Conservation (phyloP, 352 stramenopile species). For the Vaucheria bursata region DNA sequence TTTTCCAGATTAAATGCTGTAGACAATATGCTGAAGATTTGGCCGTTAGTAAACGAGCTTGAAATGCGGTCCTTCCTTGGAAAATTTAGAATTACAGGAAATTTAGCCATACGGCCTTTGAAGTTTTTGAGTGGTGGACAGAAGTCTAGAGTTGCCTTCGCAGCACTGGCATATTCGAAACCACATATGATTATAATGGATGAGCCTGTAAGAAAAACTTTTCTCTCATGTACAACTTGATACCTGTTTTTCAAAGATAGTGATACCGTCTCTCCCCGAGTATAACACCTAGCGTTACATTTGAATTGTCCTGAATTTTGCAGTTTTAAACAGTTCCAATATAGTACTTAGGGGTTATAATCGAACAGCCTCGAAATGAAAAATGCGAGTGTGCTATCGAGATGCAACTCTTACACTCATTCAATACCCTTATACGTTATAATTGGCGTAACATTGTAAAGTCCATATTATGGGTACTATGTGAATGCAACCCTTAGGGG, state of each 20-base stretch:
- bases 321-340: too few species aligned
- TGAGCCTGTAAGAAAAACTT: conserved; percentile 46
- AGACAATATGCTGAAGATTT: conserved; percentile 73
- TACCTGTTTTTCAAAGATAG: conserved; percentile 2
- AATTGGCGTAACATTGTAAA: too few species aligned
- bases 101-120: conserved; percentile 61
- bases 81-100: conserved; percentile 86
- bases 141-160: conserved; percentile 79
- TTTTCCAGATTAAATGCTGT: conserved; percentile 52
- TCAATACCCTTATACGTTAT: too few species aligned
- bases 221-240: conserved; percentile 19
- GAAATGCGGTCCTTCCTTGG: conserved; percentile 87
- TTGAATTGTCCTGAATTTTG: too few species aligned
- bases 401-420: too few species aligned
- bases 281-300: too few species aligned
- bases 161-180: conserved; percentile 82
- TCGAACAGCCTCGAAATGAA: too few species aligned
- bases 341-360: too few species aligned
- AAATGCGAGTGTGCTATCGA: too few species aligned
- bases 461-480: too few species aligned
- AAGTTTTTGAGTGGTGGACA: conserved; percentile 88
- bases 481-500: too few species aligned
- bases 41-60: conserved; percentile 57
- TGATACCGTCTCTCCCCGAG: too few species aligned
- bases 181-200: conserved; percentile 85